phyloP scores from a whole-genome alignment of 208 protist species.

The Trypanosoma platydactyli region DNA sequence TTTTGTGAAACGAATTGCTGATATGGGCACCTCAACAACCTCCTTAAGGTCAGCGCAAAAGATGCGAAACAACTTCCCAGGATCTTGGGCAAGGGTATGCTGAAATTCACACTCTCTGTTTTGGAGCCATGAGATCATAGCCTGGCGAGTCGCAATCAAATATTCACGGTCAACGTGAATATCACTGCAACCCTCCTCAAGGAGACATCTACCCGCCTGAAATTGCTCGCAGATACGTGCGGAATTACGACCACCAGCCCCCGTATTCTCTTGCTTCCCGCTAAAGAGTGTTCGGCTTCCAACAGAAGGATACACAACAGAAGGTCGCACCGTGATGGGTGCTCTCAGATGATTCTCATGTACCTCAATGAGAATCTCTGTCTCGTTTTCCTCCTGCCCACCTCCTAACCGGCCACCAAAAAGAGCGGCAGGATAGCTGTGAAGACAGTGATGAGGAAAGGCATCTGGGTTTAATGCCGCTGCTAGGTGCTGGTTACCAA shows the following conservation, averaged over 20 bases:
- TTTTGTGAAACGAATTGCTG: conserved; percentile 64
- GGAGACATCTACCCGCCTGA: conserved; percentile 49
- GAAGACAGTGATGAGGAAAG: conserved; percentile 1
- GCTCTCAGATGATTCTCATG: conserved; percentile 76
- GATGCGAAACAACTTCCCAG: conserved; percentile 60
- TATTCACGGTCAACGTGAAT: conserved; percentile 67
- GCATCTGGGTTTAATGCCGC: neutral
- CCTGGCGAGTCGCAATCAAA: conserved; percentile 43
- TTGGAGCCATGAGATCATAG: conserved; percentile 59
- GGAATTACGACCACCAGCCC: conserved; percentile 35
- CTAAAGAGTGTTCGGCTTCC: conserved; percentile 67
- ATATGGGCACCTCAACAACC: conserved; percentile 69
- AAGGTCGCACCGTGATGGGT: conserved; percentile 46
- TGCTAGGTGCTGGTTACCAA: neutral
- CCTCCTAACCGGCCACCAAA: neutral
- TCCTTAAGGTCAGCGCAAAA: conserved; percentile 85
- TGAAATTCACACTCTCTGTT: conserved; percentile 63
- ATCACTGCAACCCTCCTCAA: conserved; percentile 49
- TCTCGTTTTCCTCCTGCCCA: conserved; percentile 16
- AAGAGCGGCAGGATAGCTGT: neutral
- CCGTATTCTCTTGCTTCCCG: conserved; percentile 31
- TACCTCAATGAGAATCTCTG: conserved; percentile 47
- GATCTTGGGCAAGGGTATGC: conserved; percentile 30
- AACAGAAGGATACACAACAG: conserved; percentile 43
- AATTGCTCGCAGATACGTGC: conserved; percentile 68